Evolutionary conservation across 306 rosid species (phyloP).

Genomic region (Clitoria ternatea): DNA sequence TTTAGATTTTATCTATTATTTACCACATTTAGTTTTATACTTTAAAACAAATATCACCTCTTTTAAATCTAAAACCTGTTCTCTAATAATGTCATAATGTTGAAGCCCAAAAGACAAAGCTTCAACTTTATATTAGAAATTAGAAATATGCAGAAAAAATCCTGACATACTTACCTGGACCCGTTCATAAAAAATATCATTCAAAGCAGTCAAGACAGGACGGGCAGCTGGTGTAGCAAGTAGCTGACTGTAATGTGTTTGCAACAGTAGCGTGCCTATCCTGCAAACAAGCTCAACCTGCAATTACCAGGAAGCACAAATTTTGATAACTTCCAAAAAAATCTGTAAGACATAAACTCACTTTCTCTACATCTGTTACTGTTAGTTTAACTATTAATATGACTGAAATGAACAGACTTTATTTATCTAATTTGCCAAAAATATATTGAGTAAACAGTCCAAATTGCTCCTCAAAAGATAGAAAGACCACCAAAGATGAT

Average conservation of each 20-base stretch:
- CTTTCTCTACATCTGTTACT: not conserved
- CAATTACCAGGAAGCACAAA: slow-evolving; percentile 22
- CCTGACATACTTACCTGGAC: slow-evolving; percentile 58
- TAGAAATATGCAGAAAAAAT: not conserved
- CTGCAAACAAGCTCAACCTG: slow-evolving; percentile 94
- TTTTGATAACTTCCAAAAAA: not conserved
- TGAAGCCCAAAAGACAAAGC: not conserved
- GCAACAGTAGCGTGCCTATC: slow-evolving; percentile 59
- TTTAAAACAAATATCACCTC: too few species aligned
- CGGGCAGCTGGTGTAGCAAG: slow-evolving; percentile 72
- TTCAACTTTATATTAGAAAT: not conserved
- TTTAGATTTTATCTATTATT: too few species aligned
- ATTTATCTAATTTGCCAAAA: not conserved
- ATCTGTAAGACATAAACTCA: not conserved
- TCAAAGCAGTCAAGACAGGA: slow-evolving; percentile 58
- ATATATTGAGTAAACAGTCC: too few species aligned
- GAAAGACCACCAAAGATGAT: too few species aligned
- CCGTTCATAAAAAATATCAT: slow-evolving; percentile 58
- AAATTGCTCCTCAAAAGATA: too few species aligned
- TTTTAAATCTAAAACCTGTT: not conserved
- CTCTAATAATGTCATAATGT: not conserved
- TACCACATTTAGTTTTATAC: too few species aligned
- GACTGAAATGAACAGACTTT: not conserved
- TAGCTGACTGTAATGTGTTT: slow-evolving; percentile 79
- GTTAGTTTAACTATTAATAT: not conserved